Base-by-base conservation (phyloP, 106 monocot species). In the Acorus gramineus region DNA sequence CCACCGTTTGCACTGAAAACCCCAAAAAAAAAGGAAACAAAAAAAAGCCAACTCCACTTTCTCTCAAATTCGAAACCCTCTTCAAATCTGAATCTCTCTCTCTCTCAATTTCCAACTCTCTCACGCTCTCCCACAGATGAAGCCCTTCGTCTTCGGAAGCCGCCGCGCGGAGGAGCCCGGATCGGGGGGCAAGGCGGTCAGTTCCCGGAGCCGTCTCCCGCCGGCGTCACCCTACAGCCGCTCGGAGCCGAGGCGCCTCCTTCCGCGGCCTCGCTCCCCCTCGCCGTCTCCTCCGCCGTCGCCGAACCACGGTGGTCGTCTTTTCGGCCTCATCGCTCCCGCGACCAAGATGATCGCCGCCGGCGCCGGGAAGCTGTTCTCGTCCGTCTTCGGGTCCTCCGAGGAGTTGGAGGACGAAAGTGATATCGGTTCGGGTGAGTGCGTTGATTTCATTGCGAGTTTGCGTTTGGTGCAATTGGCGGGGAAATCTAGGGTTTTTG, bases 361-460 rank as follows among this genome's bases (percentile, higher is more conserved):
- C 58, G 70, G 80, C 42, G 86, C 86, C 0, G 80, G 79, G 50
- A 83, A 75, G 71, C 66, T 86, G 59, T 67, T 86, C 51, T 86
- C 86, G 10, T 77, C 86, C 43, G 82, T 83, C 2, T 80, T 86
- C 63, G 46, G 62, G 57, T 52, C 59, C 11, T 67, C 62, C 11
- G 57, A 58, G 14, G 60, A 28, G 28, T 28, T 28, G 28, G 28
- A 28, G 28, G 28, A 28, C 28, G 28, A 28, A 28, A 28, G 28
- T 28, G 28, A 28, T 28, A 1, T 28, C 28, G 28, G 28, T 28
- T 28, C 28, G 28, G 28, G 28, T 28, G 28, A 28, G 28, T 28
- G 28, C 28, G 28, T 28, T 28, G 28, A 28, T 28, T 28, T 28
- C 28, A 28, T 28, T 28, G 28, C 28, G 28, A 28, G 28, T 28